Base-by-base conservation (phyloP, 345 rosid species). In the Jatropha curcas region DNA sequence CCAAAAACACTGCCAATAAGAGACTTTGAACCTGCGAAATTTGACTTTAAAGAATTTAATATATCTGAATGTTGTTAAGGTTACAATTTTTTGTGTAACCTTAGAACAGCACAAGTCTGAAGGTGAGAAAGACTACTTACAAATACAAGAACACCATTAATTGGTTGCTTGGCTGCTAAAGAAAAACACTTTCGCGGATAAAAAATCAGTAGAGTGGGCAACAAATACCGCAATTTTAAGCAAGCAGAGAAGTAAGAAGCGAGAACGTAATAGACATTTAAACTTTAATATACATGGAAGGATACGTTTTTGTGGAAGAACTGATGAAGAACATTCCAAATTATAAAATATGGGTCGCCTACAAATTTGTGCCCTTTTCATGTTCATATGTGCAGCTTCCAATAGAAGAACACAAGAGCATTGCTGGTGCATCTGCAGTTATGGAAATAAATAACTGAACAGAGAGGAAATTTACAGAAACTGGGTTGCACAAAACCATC, bases 281-380 rank as follows among this genome's bases (percentile, higher is more conserved):
- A 19, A 7, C 22, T 30, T 48, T 33, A 59, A 58, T 33, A 70
- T 27, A 58, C n/a, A 33, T 24, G 5, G 60, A 82, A 86, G 94
- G 97, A 89, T 93, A 93, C 97, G 89, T 1, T 77, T 79, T 57
- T 58, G 45, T 10, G 96, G 94, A 70, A 91, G 84, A 77, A 86
- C 86, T 19, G 84, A 68, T 14, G 76, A 73, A 76, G 78, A 77
- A 39, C 46, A 43, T 50, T 83, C 86, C 37, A 75, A 57, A 81
- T 76, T 83, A 72, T 85, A 79, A 46, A 88, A 84, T 65, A 88
- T 81, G 67, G 75, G 57, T 59, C 31, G 77, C 77, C 86, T 83
- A 56, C 79, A 46, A 76, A 81, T 77, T 71, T 76, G 79, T 66
- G 70, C 64, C 53, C 74, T 76, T 69, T 84, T 34, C 31, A 71